Evolutionary conservation across 768 basidiomycete genomes (phyloP), one percentile per base, ranked within the genome.

Genomic region (Termitomyces sp.): DNA sequence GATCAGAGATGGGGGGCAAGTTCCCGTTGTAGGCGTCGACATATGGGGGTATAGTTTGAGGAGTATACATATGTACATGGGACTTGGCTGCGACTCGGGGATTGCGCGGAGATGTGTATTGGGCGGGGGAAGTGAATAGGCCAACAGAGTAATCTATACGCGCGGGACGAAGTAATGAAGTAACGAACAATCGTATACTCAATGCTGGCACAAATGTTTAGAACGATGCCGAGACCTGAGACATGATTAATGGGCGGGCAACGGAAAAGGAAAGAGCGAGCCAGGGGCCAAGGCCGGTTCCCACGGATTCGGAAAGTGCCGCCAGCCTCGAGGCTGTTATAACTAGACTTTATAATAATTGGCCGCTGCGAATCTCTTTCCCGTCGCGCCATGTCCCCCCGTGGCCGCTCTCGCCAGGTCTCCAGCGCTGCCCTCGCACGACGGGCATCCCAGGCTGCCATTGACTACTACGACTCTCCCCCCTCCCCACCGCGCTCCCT

Each of bases 401-500:
- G 58, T 13, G 76, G 69, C 40, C 66, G 72, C 40, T 72, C 72
- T 18, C 71, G 66, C 60, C 67, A 71, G 41, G 66, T 81, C 4
- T 77, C 80, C 0, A 67, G 68, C 6, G 74, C 74, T 44, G 80
- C 82, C 1, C 64, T 79, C 23, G 79, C 78, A 0, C 62, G 80
- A 55, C 71, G 70, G 23, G 78, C 79, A 0, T 76, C 77, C 7
- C 75, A 78, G 20, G 3, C 43, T 58, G 71, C 74, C 41, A 71
- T 71, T 4, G 73, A 79, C 67, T 77, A 79, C 69, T 77, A 76
- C 67, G 80, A 80, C 66, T 79, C 79, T 0, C 79, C 77, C 0
- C 78, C 74, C 0, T 73, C 69, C 12, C 73, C 74, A 26, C 74
- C 68, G 64, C 78, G 50, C 69, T 80, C 83, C 0, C 79, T 88